Conservation (phyloP, 2,329 filamentous ascomycete species). For the Sclerotiophoma versabilis region DNA sequence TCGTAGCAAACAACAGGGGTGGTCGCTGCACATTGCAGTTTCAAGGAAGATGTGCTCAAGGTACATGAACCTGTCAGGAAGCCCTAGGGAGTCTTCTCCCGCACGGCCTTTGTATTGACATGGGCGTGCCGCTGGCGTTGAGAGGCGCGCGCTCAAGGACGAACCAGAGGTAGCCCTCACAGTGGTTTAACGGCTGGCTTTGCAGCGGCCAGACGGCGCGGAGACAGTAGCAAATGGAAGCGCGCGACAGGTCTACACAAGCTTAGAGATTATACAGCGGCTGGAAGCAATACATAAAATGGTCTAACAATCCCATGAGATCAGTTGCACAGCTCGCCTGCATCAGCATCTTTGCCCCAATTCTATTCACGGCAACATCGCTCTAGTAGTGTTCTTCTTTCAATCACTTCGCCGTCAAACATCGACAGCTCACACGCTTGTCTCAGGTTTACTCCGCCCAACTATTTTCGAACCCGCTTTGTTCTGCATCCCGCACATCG, state of each 20-base stretch:
- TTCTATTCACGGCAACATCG: constrained; percentile 32
- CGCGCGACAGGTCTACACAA: constrained; percentile 45
- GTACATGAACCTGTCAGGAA: constrained; percentile 38
- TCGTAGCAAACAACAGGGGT: constrained; percentile 37
- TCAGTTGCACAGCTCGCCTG: constrained; percentile 31
- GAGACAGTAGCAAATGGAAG: constrained; percentile 41
- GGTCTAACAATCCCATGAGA: constrained; percentile 35
- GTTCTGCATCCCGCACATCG: constrained; percentile 33
- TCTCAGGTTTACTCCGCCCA: constrained; percentile 32
- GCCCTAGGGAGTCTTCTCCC: constrained; percentile 31
- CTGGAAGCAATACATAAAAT: constrained; percentile 47
- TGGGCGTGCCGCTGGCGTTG: constrained; percentile 40
- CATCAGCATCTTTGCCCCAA: constrained; percentile 25
- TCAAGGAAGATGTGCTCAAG: constrained; percentile 30
- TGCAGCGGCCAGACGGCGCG: constrained; percentile 31
- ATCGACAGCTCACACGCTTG: constrained; percentile 37
- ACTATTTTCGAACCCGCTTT: constrained; percentile 7
- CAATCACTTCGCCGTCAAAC: constrained; percentile 24
- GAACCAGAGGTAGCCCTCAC: constrained; percentile 40
- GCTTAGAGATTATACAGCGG: constrained; percentile 42
- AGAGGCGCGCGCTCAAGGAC: constrained; percentile 46
- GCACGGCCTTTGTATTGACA: constrained; percentile 36
- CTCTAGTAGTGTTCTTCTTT: constrained; percentile 13
- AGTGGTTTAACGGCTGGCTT: constrained; percentile 37
- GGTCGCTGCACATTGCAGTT: constrained; percentile 45